Evolutionary conservation across 306 rosid species (phyloP).

Genomic region (Erythrophleum fordii): DNA sequence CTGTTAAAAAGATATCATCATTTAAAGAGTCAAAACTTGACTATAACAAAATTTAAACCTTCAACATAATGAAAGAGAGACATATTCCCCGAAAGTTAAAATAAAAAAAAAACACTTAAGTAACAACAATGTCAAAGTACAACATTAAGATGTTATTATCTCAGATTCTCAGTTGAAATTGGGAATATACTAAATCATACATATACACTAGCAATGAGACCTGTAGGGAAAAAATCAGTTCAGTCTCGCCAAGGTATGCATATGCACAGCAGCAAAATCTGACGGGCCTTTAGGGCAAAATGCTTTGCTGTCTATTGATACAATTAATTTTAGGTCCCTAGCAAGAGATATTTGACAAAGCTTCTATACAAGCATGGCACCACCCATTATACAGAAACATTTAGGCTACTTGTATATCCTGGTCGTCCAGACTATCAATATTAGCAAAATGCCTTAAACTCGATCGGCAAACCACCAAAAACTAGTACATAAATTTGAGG

Average conservation of each 20-base stretch:
- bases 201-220: background rate
- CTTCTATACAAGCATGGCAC: background rate
- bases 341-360: background rate
- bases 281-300: background rate
- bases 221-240: background rate
- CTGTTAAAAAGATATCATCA: conserved; percentile 46
- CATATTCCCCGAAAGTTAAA: too few species aligned
- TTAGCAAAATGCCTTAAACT: background rate
- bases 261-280: background rate
- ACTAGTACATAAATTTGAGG: background rate
- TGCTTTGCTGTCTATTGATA: background rate
- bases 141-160: background rate
- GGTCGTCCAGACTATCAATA: background rate
- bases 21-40: conserved; percentile 22
- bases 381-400: background rate
- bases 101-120: background rate
- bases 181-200: background rate
- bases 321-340: background rate
- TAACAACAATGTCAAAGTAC: background rate
- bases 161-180: background rate
- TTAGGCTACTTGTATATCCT: background rate
- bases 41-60: background rate
- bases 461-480: background rate
- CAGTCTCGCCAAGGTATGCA: background rate
- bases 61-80: background rate